These are phyloP conservation scores for Fraxinus pennsylvanica DNA, from an alignment of 257 asterid genomes.

Conservation along the genomic window DNA sequence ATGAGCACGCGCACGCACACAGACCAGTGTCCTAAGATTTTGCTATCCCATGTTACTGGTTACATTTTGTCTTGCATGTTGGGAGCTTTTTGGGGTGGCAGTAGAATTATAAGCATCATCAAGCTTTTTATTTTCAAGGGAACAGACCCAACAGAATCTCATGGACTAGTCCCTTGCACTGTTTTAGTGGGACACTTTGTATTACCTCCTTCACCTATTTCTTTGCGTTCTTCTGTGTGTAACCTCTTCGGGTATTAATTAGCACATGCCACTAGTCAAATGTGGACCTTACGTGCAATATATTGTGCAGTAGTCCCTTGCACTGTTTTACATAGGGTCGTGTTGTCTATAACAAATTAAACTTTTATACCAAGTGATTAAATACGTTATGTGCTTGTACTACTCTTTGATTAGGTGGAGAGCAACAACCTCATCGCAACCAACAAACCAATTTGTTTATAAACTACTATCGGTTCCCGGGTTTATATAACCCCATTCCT, in stretches of 20 bases:
- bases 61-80: conserved; percentile 36
- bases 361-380: no score
- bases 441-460: no score
- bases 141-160: conserved; percentile 62
- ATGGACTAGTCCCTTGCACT: conserved; percentile 41
- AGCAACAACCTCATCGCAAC: no score
- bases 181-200: conserved; percentile 33
- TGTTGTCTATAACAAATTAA: neutral
- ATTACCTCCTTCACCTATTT: conserved; percentile 5
- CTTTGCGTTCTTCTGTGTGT: neutral
- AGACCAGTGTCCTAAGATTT: conserved; percentile 3
- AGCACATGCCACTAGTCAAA: neutral
- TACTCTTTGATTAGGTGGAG: no score
- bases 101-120: conserved; percentile 26
- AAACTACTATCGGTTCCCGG: no score
- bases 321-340: neutral
- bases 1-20: neutral
- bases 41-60: conserved; percentile 39
- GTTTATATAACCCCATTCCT: no score
- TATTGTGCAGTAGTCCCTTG: neutral
- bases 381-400: no score
- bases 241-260: neutral
- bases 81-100: conserved; percentile 16
- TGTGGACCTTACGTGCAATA: neutral
- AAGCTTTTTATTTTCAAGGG: conserved; percentile 32